phyloP scores from a whole-genome alignment of 768 basidiomycete genomes.

The Mycena vitilis region DNA sequence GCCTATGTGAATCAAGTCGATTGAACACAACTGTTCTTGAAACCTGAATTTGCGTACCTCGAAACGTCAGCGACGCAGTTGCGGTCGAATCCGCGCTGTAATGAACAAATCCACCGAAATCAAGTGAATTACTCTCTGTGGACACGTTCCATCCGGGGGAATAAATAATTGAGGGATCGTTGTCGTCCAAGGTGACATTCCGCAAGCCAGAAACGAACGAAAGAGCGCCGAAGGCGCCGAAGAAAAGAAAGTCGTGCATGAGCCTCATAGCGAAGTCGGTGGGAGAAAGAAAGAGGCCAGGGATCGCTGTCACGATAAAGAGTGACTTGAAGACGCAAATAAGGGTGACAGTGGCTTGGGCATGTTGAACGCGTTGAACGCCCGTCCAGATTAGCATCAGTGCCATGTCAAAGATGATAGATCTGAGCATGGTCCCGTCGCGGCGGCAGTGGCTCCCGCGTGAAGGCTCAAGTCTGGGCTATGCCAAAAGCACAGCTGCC shows the following conservation, averaged over 20 bases:
- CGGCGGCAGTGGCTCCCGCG: not conserved
- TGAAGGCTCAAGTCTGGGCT: no score
- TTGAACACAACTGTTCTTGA: no score
- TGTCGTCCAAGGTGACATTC: constrained; percentile 33
- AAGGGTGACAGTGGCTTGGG: constrained; percentile 13
- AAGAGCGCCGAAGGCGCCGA: constrained; percentile 14
- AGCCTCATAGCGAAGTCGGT: constrained; percentile 24
- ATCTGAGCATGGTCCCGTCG: constrained; percentile 2
- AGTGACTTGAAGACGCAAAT: not conserved
- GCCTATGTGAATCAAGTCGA: not conserved
- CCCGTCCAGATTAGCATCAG: constrained; percentile 22
- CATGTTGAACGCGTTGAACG: constrained; percentile 19
- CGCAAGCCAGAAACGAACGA: constrained; percentile 28
- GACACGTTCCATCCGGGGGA: constrained; percentile 28
- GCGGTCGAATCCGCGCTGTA: constrained; percentile 18
- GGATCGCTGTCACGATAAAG: constrained; percentile 8
- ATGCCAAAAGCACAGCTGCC: no score
- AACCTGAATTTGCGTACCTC: constrained; percentile 3
- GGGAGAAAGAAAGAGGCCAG: constrained; percentile 16
- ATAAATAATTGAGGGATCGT: constrained; percentile 21
- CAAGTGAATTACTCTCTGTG: constrained; percentile 14
- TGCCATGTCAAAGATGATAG: constrained; percentile 24
- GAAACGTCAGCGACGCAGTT: constrained; percentile 21
- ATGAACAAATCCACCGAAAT: constrained; percentile 29
- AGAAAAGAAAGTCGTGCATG: constrained; percentile 12